Evolutionary conservation across 108 stramenopile genomes (phyloP).

Genomic region (Pseudonitzschia pungens): DNA sequence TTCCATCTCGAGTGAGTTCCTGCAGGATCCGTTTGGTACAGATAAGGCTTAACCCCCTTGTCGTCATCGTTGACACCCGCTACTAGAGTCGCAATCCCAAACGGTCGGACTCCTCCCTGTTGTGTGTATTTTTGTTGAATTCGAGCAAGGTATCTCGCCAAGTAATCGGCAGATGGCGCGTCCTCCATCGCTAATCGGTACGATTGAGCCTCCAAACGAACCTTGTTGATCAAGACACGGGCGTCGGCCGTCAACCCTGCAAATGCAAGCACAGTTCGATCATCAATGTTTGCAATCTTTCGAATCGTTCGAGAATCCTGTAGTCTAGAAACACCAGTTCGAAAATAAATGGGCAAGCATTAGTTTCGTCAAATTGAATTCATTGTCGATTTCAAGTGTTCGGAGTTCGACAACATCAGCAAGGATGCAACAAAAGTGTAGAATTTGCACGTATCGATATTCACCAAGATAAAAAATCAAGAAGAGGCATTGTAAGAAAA

Average conservation of each 20-base stretch:
- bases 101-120: slow-evolving; percentile 98
- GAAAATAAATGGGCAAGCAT: not conserved
- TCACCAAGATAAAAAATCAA: not conserved
- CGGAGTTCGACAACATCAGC: not conserved
- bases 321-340: slow-evolving; percentile 44
- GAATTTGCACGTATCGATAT: not conserved
- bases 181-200: slow-evolving; percentile 99
- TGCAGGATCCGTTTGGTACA: slow-evolving; percentile 98
- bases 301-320: slow-evolving; percentile 98
- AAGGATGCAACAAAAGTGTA: not conserved
- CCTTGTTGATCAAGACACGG: slow-evolving; percentile 95
- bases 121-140: slow-evolving; percentile 99
- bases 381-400: not conserved
- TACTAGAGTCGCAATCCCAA: slow-evolving; percentile 93
- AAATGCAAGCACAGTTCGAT: slow-evolving; percentile 93
- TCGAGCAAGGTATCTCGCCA: slow-evolving; percentile 95
- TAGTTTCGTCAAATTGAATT: too few species aligned
- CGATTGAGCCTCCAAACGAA: slow-evolving; percentile 93
- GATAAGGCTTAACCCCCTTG: slow-evolving; percentile 54
- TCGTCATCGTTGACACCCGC: slow-evolving; percentile 84
- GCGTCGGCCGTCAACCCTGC: slow-evolving; percentile 99
- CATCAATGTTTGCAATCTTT: slow-evolving; percentile 96
- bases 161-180: slow-evolving; percentile 96
- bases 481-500: not conserved
- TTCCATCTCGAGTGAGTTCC: slow-evolving; percentile 99